Evolutionary conservation across 1,284 basidiomycete genomes (phyloP).

Genomic region (Ganoderma lingzhi): DNA sequence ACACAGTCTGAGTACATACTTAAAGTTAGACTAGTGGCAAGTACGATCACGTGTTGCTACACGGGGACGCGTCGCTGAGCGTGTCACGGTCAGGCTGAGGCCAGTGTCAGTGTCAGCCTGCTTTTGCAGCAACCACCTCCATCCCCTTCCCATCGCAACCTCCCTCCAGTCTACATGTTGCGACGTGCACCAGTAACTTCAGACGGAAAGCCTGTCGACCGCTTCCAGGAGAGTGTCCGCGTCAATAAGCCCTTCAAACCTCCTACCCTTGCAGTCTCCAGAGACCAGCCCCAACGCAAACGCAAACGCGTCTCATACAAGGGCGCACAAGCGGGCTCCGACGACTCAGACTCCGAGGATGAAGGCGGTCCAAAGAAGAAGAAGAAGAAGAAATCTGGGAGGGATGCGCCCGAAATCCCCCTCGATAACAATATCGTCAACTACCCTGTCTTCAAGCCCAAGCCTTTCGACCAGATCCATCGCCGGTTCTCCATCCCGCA

Average conservation of each 20-base stretch:
- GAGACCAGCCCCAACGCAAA: slow-evolving; percentile 76
- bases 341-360: slow-evolving; percentile 48
- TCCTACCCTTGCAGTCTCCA: slow-evolving; percentile 63
- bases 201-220: slow-evolving; percentile 71
- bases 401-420: slow-evolving; percentile 54
- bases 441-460: slow-evolving; percentile 87
- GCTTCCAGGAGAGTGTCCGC: slow-evolving; percentile 73
- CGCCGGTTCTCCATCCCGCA: slow-evolving; percentile 88
- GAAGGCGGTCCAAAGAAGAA: slow-evolving; percentile 62
- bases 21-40: neutral
- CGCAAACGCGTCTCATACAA: slow-evolving; percentile 87
- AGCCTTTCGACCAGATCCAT: slow-evolving; percentile 73
- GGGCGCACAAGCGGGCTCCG: slow-evolving; percentile 61
- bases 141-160: neutral
- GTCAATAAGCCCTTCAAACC: slow-evolving; percentile 85
- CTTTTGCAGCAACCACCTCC: slow-evolving; percentile 11
- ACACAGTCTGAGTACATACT: too few species aligned
- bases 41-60: slow-evolving; percentile 28
- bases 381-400: slow-evolving; percentile 63
- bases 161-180: slow-evolving; percentile 56
- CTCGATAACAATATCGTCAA: slow-evolving; percentile 63
- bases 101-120: too few species aligned
- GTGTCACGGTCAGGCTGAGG: slow-evolving; percentile 6
- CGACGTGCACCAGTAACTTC: slow-evolving; percentile 71
- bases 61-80: slow-evolving; percentile 27